Evolutionary conservation across 257 asterid genomes (phyloP).

Genomic region (Osmanthus fragrans): DNA sequence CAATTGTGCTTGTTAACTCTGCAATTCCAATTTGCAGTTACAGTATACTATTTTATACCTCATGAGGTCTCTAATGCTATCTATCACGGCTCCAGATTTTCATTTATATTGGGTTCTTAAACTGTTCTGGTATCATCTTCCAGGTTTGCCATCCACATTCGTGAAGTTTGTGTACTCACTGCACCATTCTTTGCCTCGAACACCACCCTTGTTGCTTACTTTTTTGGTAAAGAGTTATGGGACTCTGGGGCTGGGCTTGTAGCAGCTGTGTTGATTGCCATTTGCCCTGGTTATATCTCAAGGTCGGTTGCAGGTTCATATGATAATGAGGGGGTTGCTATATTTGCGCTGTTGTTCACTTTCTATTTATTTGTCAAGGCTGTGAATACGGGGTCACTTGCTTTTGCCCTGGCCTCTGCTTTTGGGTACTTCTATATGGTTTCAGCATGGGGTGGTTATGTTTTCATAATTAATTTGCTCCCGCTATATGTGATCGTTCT

Average conservation of each 20-base stretch:
- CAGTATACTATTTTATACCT: neutral
- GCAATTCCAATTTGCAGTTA: neutral
- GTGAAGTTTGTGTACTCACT: constrained; percentile 98
- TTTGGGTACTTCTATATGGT: constrained; percentile 98
- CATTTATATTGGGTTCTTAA: constrained; percentile 19
- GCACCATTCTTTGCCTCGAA: constrained; percentile 98
- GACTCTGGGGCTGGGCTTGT: constrained; percentile 99
- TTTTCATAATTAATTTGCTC: constrained; percentile 90
- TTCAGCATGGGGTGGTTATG: constrained; percentile 99
- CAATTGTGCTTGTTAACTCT: neutral
- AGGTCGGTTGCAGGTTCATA: constrained; percentile 99
- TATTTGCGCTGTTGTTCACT: constrained; percentile 88
- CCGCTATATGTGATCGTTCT: constrained; percentile 91
- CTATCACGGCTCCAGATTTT: neutral
- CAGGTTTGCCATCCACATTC: constrained; percentile 98
- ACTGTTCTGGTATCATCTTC: constrained; percentile 16
- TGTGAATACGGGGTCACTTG: constrained; percentile 94
- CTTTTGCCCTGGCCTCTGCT: constrained; percentile 95
- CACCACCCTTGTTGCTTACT: constrained; percentile 95
- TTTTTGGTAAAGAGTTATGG: constrained; percentile 98
- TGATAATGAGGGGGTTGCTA: constrained; percentile 97
- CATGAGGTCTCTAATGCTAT: neutral
- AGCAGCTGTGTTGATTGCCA: constrained; percentile 92
- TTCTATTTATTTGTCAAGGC: constrained; percentile 98
- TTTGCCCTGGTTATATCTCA: constrained; percentile 98